Evolutionary conservation across 2,329 filamentous ascomycete species (phyloP).

Genomic region (Pseudogymnoascus sp.): DNA sequence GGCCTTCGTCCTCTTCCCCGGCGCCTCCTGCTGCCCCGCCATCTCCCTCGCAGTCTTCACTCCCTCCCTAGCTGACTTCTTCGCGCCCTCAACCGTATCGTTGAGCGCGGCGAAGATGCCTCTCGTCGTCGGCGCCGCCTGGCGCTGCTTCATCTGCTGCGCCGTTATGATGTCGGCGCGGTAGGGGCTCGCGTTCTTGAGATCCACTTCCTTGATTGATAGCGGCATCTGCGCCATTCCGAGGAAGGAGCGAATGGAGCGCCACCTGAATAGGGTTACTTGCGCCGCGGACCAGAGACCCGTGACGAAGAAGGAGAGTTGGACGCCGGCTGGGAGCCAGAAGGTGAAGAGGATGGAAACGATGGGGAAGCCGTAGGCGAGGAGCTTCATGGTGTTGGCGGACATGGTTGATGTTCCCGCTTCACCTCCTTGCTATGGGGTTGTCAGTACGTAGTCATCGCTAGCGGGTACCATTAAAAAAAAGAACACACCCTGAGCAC

Average conservation of each 20-base stretch:
- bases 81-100: constrained; percentile 24
- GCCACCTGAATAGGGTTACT: constrained; percentile 34
- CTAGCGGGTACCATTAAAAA: background rate
- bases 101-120: constrained; percentile 28
- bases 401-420: constrained; percentile 31
- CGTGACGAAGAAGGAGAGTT: constrained; percentile 51
- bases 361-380: constrained; percentile 42
- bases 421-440: constrained; percentile 39
- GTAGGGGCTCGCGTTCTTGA: constrained; percentile 13
- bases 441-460: background rate
- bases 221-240: constrained; percentile 31
- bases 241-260: constrained; percentile 30
- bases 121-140: constrained; percentile 17
- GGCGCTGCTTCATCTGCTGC: constrained; percentile 11
- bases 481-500: constrained; percentile 23
- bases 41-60: constrained; percentile 28
- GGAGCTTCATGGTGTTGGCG: constrained; percentile 29
- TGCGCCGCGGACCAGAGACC: constrained; percentile 34
- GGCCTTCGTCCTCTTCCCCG: constrained; percentile 15
- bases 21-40: constrained; percentile 28
- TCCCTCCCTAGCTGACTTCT: constrained; percentile 23
- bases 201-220: background rate
- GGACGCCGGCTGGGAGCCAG: constrained; percentile 40
- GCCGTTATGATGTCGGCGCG: constrained; percentile 14
- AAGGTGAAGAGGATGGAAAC: constrained; percentile 45